Conservation (phyloP, 2,329 filamentous ascomycete genomes). For the Sporothrix phasma region DNA sequence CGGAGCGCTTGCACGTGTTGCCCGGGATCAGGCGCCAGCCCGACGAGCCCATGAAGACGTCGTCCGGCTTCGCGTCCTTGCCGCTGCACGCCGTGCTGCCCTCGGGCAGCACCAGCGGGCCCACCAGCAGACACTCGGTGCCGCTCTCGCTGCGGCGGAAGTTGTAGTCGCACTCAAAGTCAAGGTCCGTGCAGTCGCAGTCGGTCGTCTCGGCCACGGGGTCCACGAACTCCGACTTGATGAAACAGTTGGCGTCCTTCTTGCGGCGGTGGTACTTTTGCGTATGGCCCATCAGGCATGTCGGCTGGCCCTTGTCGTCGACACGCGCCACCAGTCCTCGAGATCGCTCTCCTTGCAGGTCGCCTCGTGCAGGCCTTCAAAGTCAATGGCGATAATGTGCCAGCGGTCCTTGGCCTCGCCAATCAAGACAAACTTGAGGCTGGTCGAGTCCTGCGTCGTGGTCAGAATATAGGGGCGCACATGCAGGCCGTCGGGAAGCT, state of each 20-base stretch:
- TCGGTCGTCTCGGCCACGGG: slow-evolving; percentile 57
- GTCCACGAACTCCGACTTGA: slow-evolving; percentile 77
- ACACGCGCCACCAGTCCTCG: slow-evolving; percentile 82
- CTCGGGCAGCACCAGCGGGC: slow-evolving; percentile 54
- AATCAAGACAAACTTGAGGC: slow-evolving; percentile 76
- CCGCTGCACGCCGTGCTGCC: slow-evolving; percentile 47
- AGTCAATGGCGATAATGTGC: slow-evolving; percentile 69
- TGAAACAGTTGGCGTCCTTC: slow-evolving; percentile 78
- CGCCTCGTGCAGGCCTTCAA: slow-evolving; percentile 66
- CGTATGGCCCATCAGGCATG: slow-evolving; percentile 92
- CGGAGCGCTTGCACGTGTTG: slow-evolving; percentile 56
- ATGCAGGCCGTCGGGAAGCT: slow-evolving; percentile 56
- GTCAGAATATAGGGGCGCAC: slow-evolving; percentile 66
- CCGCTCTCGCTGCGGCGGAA: slow-evolving; percentile 59
- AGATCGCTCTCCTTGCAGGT: slow-evolving; percentile 72
- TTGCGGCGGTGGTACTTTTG: slow-evolving; percentile 81
- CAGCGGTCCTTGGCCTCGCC: slow-evolving; percentile 48
- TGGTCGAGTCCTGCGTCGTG: slow-evolving; percentile 86
- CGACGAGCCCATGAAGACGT: slow-evolving; percentile 73
- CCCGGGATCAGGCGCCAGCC: slow-evolving; percentile 89
- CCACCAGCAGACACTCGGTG: slow-evolving; percentile 57
- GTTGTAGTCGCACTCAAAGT: slow-evolving; percentile 97
- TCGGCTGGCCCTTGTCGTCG: slow-evolving; percentile 68
- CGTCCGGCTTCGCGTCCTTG: slow-evolving; percentile 49
- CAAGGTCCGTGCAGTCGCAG: slow-evolving; percentile 71